Evolutionary conservation across 2,329 filamentous ascomycete genomes (phyloP).

Genomic region (Acephala macrosclerotiorum): DNA sequence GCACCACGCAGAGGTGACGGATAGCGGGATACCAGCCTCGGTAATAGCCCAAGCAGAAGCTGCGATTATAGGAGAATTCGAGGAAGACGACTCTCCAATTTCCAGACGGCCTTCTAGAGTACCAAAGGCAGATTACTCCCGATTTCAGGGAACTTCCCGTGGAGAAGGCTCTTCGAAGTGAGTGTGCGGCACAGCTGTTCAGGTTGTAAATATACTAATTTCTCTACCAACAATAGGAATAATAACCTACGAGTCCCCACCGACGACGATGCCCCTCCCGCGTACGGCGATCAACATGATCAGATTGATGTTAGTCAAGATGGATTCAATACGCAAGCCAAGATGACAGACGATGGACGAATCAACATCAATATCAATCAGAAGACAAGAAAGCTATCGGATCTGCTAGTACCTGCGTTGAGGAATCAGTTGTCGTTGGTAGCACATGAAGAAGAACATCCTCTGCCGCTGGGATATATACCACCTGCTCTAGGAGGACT

Average conservation of each 20-base stretch:
- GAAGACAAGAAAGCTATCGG: constrained; percentile 69
- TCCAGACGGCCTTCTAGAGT: constrained; percentile 21
- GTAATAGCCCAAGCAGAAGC: constrained; percentile 44
- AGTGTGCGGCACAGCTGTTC: constrained; percentile 11
- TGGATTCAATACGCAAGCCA: constrained; percentile 68
- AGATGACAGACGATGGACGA: constrained; percentile 75
- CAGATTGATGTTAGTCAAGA: constrained; percentile 66
- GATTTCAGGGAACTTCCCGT: constrained; percentile 14
- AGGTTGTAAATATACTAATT: constrained; percentile 13
- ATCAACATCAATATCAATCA: constrained; percentile 83
- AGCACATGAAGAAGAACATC: constrained; percentile 53
- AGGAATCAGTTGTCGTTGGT: constrained; percentile 54
- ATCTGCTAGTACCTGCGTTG: constrained; percentile 72
- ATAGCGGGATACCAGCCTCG: constrained; percentile 33
- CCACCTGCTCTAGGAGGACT: constrained; percentile 74
- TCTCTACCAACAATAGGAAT: constrained; percentile 20
- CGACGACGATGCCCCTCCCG: constrained; percentile 52
- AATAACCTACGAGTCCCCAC: constrained; percentile 31
- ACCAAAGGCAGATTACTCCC: constrained; percentile 24
- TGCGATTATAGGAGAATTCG: constrained; percentile 41
- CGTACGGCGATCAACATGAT: constrained; percentile 65
- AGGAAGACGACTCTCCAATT: constrained; percentile 23
- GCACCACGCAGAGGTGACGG: constrained; percentile 11
- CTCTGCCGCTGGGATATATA: constrained; percentile 73
- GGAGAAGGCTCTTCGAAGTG: constrained; percentile 19